Conservation (phyloP, 139 green algal genomes). For the Pleodorina starrii region DNA sequence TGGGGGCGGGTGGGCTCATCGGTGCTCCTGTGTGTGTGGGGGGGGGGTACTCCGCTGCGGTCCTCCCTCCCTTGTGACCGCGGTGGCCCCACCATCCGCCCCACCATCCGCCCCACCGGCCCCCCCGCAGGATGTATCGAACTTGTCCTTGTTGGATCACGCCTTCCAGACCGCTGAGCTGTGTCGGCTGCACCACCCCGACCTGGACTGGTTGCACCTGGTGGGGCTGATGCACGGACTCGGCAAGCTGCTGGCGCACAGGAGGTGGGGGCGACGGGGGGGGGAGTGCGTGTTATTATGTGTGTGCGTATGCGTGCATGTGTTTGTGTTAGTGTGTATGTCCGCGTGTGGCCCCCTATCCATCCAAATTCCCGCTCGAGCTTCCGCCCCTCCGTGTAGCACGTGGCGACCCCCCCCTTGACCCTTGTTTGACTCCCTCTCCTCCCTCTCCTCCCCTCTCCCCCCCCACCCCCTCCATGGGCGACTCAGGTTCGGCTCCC, state of each 20-base stretch:
- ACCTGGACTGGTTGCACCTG: conserved; percentile 88
- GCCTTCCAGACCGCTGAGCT: conserved; percentile 85
- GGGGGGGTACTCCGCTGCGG: too few relatives aligned
- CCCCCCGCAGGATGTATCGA: conserved; percentile 58
- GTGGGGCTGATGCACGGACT: conserved; percentile 87
- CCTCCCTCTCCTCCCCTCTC: too few relatives aligned
- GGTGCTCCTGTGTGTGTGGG: neutral
- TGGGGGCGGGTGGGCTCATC: too few relatives aligned
- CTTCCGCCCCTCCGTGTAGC: too few relatives aligned
- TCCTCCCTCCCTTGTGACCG: neutral
- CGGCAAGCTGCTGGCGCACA: conserved; percentile 90
- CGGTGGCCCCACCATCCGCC: neutral
- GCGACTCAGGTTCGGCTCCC: conserved; percentile 73
- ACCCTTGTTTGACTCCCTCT: too few relatives aligned
- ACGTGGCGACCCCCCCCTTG: too few relatives aligned
- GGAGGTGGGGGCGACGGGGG: conserved; percentile 61
- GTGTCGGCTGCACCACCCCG: conserved; percentile 78
- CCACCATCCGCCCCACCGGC: neutral
- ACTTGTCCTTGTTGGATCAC: conserved; percentile 84
- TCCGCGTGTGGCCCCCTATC: too few relatives aligned
- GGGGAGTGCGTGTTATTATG: too few relatives aligned
- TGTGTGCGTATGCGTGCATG: too few relatives aligned
- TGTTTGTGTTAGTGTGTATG: too few relatives aligned
- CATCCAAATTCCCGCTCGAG: too few relatives aligned
- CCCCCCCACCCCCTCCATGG: too few relatives aligned